Base-by-base conservation (phyloP, 345 rosid species). In the Murraya koenigii region DNA sequence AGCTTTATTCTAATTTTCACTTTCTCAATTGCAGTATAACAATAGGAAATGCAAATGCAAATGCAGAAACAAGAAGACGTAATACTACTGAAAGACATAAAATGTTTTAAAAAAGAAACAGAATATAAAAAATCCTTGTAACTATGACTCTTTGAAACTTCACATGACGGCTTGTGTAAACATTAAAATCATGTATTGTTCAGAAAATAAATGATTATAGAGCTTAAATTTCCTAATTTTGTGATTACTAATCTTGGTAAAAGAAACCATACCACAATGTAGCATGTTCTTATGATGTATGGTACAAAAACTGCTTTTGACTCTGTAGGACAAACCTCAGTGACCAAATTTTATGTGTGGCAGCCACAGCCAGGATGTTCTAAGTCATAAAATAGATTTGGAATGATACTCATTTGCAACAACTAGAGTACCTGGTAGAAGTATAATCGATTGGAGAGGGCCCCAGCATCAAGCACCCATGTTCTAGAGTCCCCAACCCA, bases 381-480 rank as follows among this genome's bases (percentile, higher is more conserved):
- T 52, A 52, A 52, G 56, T 52, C 2, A 3, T 7, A 52, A 52
- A 52, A 52, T 22, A 52, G 22, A 52, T 15, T n/a, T 20, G 36
- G 8, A n/a, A 35, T 30, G 33, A 30, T 32, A 64, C 23, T 10
- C 23, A 17, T 8, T 38, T 9, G 36, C 20, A 39, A 19, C 25
- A 39, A 54, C 67, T 30, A 54, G 38, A 77, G 52, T 72, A 84
- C 90, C 80, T 89, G 88, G 72, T 89, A 87, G 83, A 87, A 85
- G 78, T 87, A 87, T 13, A 89, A 79, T 36, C 84, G 84, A 71
- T 85, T 78, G 15, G 90, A 85, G 60, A 85, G 89, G 28, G 84
- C 86, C 72, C 89, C 89, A 23, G 73, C 86, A 54, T 86, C 88
- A 17, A 86, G 89, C 44, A 82, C 86, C 87, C 88, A 87, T 13